phyloP scores from a whole-genome alignment of 495 filamentous ascomycete species.

The Penicillium salamii region DNA sequence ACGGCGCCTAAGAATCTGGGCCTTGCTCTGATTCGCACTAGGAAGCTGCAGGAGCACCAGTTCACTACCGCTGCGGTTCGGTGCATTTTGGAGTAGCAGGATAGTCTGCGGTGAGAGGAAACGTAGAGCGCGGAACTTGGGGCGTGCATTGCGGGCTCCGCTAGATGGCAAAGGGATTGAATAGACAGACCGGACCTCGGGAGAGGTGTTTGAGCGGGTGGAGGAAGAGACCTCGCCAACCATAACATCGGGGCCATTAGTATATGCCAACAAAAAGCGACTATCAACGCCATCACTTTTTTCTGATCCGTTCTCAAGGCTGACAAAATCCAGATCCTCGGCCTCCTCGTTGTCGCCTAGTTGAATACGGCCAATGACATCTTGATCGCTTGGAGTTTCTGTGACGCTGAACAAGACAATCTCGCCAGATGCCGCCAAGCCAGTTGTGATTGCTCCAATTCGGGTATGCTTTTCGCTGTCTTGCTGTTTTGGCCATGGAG shows the following conservation, averaged over 20 bases:
- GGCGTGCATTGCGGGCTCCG: slow-evolving; percentile 28
- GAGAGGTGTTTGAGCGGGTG: slow-evolving; percentile 42
- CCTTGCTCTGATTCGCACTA: slow-evolving; percentile 20
- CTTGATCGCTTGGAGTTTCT: slow-evolving; percentile 50
- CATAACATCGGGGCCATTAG: slow-evolving; percentile 72
- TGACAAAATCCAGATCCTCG: slow-evolving; percentile 75
- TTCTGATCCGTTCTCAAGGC: slow-evolving; percentile 34
- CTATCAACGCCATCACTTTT: slow-evolving; percentile 30
- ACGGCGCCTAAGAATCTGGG: slow-evolving; percentile 48
- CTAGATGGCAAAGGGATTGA: slow-evolving; percentile 57
- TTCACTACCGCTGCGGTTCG: slow-evolving; percentile 60
- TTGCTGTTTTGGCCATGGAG: slow-evolving; percentile 50
- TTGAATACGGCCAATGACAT: slow-evolving; percentile 65
- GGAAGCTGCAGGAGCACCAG: slow-evolving; percentile 62
- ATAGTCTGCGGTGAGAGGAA: slow-evolving; percentile 62
- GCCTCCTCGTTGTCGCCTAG: slow-evolving; percentile 63
- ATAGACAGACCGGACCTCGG: slow-evolving; percentile 58
- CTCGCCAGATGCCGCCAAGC: slow-evolving; percentile 67
- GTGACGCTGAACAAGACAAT: slow-evolving; percentile 77
- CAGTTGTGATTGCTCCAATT: slow-evolving; percentile 72
- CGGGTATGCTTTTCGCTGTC: slow-evolving; percentile 36
- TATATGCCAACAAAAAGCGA: slow-evolving; percentile 73
- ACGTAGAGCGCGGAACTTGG: slow-evolving; percentile 65
- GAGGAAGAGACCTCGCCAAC: slow-evolving; percentile 35
- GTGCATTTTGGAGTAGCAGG: slow-evolving; percentile 50